Conservation (phyloP, 208 protist species). For the Acanthamoeba sp. region DNA sequence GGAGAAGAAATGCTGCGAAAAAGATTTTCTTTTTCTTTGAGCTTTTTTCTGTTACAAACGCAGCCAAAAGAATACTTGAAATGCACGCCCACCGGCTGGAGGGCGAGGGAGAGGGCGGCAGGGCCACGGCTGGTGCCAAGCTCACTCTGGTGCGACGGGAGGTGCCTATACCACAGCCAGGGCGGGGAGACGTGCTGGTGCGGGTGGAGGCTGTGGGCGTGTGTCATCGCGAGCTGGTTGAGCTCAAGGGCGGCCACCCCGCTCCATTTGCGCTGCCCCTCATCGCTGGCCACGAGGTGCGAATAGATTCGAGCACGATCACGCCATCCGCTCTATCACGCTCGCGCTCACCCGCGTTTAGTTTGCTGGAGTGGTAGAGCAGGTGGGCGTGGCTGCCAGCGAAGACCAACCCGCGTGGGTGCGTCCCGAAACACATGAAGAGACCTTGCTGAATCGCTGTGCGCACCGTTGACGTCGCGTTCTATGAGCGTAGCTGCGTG, state of each 20-base stretch:
- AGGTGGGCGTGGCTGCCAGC: neutral
- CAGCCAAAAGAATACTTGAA: neutral
- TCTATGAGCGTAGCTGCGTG: constrained; percentile 25
- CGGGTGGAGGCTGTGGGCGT: constrained; percentile 40
- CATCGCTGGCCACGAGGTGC: constrained; percentile 38
- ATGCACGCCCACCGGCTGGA: constrained; percentile 5
- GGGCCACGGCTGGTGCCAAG: neutral
- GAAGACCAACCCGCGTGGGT: neutral
- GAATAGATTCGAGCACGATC: too few species aligned
- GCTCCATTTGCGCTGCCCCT: constrained; percentile 6
- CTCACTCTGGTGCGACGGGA: neutral
- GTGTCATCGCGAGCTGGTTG: constrained; percentile 50
- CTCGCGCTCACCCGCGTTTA: neutral
- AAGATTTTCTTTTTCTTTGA: too few species aligned
- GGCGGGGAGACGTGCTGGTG: constrained; percentile 6
- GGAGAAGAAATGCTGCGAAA: too few species aligned
- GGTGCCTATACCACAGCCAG: neutral
- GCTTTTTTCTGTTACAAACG: too few species aligned
- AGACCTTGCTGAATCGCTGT: neutral
- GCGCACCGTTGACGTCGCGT: neutral
- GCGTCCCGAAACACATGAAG: too few species aligned
- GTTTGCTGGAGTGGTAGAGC: constrained; percentile 11
- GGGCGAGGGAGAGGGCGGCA: neutral
- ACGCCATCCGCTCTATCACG: too few species aligned
- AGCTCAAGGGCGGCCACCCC: constrained; percentile 49